Evolutionary conservation across 495 filamentous ascomycete species (phyloP), one percentile per base, ranked within the genome.

Genomic region (Neurospora pannonica): DNA sequence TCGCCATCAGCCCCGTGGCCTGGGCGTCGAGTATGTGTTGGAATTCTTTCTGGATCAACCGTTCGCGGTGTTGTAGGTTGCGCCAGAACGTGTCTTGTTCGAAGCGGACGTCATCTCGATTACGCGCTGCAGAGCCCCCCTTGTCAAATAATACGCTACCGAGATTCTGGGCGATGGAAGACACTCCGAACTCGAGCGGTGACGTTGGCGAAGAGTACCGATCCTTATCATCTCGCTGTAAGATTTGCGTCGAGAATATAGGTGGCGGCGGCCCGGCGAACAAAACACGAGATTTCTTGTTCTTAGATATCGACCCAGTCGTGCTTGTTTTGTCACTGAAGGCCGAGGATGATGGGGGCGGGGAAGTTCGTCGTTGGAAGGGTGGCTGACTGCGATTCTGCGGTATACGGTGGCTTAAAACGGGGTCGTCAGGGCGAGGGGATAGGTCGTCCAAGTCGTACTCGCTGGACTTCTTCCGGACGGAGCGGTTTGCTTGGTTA

Each of bases 1-100:
- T 74, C 36, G 72, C 84, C 24, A 77, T 83, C 43, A 97, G 85
- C 36, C 93, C 93, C 43, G 91, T 88, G 67, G 91, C 91, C 82
- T 98, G 95, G 0, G 92, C 92, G 83, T 98, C 94, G 37, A 98
- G 88, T 5, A 97, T 83, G 36, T 84, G 79, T 81, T 98, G 95
- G 5, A 98, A 86, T 69, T 94, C 90, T 42, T 85, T 85, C 74
- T 97, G 90, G 21, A 97, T 89, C 71, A 88, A 83, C 34, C 80
- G 84, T 74, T 91, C 88, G 72, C 86, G 87, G n/a, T 78, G 78
- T 70, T 80, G 79, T 2, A 84, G 76, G 70, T 76, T 80, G 1
- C 79, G 79, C 82, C 82, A 84, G n/a, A 77, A 40, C 3, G 81
- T 72, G 73, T 84, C 79, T 11, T 79, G 78, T 38, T 80, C 77